Conservation (phyloP, 345 rosid species). For the Hibiscus trionum region DNA sequence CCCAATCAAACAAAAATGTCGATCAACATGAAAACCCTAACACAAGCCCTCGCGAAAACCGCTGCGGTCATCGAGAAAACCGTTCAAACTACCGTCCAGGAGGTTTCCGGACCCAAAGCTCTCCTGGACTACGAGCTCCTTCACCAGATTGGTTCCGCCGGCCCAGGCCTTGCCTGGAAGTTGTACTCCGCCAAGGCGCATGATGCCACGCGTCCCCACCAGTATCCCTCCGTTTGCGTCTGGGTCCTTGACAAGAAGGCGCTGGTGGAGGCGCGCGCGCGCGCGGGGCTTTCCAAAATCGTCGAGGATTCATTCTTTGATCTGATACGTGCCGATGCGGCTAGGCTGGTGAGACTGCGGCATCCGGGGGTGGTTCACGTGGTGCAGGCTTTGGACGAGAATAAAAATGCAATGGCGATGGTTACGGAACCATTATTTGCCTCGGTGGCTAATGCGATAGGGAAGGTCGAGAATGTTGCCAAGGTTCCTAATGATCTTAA, state of each 20-base stretch:
- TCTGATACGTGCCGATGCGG: slow-evolving; percentile 77
- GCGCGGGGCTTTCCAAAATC: slow-evolving; percentile 74
- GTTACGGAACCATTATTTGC: background rate
- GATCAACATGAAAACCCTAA: slow-evolving; percentile 79
- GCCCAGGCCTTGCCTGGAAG: slow-evolving; percentile 96
- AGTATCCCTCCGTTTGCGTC: slow-evolving; percentile 86
- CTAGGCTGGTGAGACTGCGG: slow-evolving; percentile 32
- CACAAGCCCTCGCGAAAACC: slow-evolving; percentile 94
- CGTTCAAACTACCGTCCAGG: slow-evolving; percentile 94
- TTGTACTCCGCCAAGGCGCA: slow-evolving; percentile 72
- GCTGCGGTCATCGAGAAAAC: slow-evolving; percentile 96
- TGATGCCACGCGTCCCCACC: slow-evolving; percentile 64
- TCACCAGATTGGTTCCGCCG: slow-evolving; percentile 97
- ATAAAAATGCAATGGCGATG: slow-evolving; percentile 54
- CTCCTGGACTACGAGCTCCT: slow-evolving; percentile 90
- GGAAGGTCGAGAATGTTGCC: background rate
- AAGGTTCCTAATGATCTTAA: slow-evolving; percentile 35
- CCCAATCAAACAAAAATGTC: slow-evolving; percentile 37
- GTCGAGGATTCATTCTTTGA: slow-evolving; percentile 85
- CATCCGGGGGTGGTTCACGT: slow-evolving; percentile 74
- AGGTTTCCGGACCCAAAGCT: slow-evolving; percentile 88
- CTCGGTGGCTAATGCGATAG: background rate
- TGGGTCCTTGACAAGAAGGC: slow-evolving; percentile 90
- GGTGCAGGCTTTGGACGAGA: slow-evolving; percentile 94
- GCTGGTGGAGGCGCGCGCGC: slow-evolving; percentile 65